Base-by-base conservation (phyloP, 192 early-diverging fungal species). In the Coemansia aciculifera region DNA sequence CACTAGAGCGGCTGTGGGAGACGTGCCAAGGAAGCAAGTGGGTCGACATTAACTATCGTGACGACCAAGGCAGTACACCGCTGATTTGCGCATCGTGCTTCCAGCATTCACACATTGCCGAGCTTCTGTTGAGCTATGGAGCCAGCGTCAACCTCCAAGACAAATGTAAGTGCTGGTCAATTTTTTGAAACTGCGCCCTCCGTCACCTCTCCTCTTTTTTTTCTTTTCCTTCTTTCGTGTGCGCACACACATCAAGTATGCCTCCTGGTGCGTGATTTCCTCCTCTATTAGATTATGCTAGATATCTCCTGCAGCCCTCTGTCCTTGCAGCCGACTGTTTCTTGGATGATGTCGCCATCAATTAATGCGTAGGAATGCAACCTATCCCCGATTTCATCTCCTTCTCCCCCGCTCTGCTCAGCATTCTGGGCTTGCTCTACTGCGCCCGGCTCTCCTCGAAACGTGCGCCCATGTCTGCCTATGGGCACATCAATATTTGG, bases 21-120 rank as follows among this genome's bases (percentile, higher is more conserved):
- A 79, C 84, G 49, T 83, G 81, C 39, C 69, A 77, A 62, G 75
- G 83, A 48, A 60, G 38, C n/a, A 66, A 86, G 61, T 89, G 82
- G 79, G 84, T 94, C 51, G 89, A 91, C 72, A 79, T 96, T 17
- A 86, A 98, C 74, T 86, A 84, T 12, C 85, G 86, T 36, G 96
- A 98, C 75, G 91, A 91, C 57, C 92, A 94, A 67, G 96, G 95
- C 24, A 90, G 87, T 36, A 94, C 91, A 5, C 90, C 93, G 11
- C 85, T 98, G 46, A 93, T 94, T 54, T 95, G 94, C 68, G 91
- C 95, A 2, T 86, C 91, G 36, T 94, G 93, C 64, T 95, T 96
- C 86, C 94, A 93, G 39, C 88, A 94, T 63, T 72, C 83, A 5
- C 85, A 90, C 48, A 85, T 95, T 72, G 91, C 85, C 9, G 75